Evolutionary conservation across 176 grass and related monocot species (phyloP).

Genomic region (Panicum miliaceum): DNA sequence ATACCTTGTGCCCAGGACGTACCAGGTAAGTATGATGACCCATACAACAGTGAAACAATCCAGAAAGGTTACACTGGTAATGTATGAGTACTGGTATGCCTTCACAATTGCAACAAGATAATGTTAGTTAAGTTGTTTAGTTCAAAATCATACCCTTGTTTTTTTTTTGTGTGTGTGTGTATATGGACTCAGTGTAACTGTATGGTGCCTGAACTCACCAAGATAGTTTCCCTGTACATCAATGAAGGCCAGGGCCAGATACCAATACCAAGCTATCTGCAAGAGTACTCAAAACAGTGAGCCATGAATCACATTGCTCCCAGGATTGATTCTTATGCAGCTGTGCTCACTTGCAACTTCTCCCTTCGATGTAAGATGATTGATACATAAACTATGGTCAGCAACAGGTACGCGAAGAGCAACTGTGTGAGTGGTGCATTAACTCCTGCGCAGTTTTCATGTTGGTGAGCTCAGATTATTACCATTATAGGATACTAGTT

Average conservation of each 20-base stretch:
- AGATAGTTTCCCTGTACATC: conserved; percentile 85
- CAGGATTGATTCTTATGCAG: neutral
- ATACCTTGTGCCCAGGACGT: conserved; percentile 67
- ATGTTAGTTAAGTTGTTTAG: neutral
- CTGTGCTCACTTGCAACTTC: conserved; percentile 51
- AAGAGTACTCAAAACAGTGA: conserved; percentile 16
- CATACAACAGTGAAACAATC: conserved; percentile 79
- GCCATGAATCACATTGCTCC: neutral
- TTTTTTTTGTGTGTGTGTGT: no score
- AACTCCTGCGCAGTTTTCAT: conserved; percentile 47
- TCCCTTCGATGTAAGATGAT: conserved; percentile 56
- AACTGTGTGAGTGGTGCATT: conserved; percentile 78
- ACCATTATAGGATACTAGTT: neutral
- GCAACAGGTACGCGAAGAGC: conserved; percentile 65
- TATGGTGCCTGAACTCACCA: conserved; percentile 44
- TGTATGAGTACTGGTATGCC: conserved; percentile 79
- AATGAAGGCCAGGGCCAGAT: conserved; percentile 65
- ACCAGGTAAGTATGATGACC: conserved; percentile 73
- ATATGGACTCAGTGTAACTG: neutral
- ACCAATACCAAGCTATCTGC: conserved; percentile 95
- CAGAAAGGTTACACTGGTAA: conserved; percentile 72
- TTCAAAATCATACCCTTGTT: no score
- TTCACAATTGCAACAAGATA: conserved; percentile 54
- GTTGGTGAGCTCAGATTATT: neutral
- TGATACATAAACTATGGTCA: conserved; percentile 64